Evolutionary conservation across 345 rosid species (phyloP).

Genomic region (Bretschneidera sinensis): DNA sequence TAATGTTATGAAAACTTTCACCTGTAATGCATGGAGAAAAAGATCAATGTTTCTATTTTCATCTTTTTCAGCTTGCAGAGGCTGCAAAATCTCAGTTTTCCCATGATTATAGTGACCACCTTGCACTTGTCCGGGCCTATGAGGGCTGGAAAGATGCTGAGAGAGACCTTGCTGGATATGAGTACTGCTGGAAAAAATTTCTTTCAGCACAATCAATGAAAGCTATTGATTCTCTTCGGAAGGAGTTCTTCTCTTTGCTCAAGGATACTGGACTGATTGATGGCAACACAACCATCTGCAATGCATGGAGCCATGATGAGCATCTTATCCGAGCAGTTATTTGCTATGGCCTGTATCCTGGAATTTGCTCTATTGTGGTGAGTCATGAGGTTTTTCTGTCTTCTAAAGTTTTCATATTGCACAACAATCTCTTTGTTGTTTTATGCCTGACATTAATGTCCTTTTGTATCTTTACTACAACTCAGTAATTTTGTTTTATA

Average conservation of each 20-base stretch:
- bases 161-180: slow-evolving; percentile 56
- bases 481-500: not conserved
- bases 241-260: slow-evolving; percentile 77
- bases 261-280: slow-evolving; percentile 67
- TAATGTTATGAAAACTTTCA: no score
- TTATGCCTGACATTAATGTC: not conserved
- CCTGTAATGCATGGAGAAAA: not conserved
- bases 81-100: slow-evolving; percentile 86
- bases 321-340: slow-evolving; percentile 72
- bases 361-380: slow-evolving; percentile 86
- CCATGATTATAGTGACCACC: slow-evolving; percentile 76
- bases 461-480: not conserved
- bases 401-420: not conserved
- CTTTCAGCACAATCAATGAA: slow-evolving; percentile 83
- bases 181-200: slow-evolving; percentile 90
- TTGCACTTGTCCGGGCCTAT: slow-evolving; percentile 81
- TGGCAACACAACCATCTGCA: slow-evolving; percentile 43
- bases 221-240: slow-evolving; percentile 83
- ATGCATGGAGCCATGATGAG: slow-evolving; percentile 50
- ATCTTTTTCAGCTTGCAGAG: slow-evolving; percentile 67
- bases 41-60: not conserved
- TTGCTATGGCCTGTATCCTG: slow-evolving; percentile 86
- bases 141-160: slow-evolving; percentile 91
- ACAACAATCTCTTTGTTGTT: not conserved
- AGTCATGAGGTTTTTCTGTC: slow-evolving; percentile 25